A percentile compares a stretch with the other conserved stretches of the same genome.
phyloP scores from a whole-genome alignment of 805 yeast species.

The Candida qinlingensis region DNA sequence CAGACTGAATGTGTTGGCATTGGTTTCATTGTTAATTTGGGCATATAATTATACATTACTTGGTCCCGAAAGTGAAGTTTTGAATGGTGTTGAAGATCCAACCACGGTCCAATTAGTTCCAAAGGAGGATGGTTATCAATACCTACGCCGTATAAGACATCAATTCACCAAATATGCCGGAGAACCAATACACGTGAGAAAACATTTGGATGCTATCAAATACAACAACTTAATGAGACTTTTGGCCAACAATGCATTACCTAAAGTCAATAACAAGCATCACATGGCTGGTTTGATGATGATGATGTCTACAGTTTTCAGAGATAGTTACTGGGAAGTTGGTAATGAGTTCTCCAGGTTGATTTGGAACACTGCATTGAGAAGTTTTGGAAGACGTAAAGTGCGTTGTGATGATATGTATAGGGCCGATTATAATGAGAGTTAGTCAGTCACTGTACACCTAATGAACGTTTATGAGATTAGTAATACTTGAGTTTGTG shows the following conservation, averaged over 20 bases:
- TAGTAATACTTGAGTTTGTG: too few relatives aligned
- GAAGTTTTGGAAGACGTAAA: constrained; percentile 46
- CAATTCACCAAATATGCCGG: constrained; percentile 34
- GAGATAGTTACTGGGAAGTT: constrained; percentile 46
- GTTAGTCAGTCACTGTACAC: too few relatives aligned
- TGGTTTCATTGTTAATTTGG: constrained; percentile 38
- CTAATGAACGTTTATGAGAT: too few relatives aligned
- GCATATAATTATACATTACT: constrained; percentile 41
- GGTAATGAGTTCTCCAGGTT: constrained; percentile 52
- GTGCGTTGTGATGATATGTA: constrained; percentile 50
- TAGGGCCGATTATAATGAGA: not conserved
- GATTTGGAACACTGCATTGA: constrained; percentile 46
- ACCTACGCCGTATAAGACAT: constrained; percentile 42
- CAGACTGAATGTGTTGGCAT: constrained; percentile 30
- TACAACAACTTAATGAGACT: constrained; percentile 38
- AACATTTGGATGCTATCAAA: constrained; percentile 29
- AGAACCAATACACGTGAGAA: constrained; percentile 24
- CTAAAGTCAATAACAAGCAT: constrained; percentile 37
- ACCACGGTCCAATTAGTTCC: constrained; percentile 23
- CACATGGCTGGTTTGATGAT: constrained; percentile 52
- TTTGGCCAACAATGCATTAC: constrained; percentile 35
- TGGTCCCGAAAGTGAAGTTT: constrained; percentile 40
- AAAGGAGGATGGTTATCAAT: constrained; percentile 45
- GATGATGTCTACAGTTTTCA: constrained; percentile 36
- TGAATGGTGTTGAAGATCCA: constrained; percentile 20